A percentile compares a stretch with the other conserved stretches of the same genome.
Conservation (phyloP, 768 basidiomycete genomes). For the Coprinopsis sp. region DNA sequence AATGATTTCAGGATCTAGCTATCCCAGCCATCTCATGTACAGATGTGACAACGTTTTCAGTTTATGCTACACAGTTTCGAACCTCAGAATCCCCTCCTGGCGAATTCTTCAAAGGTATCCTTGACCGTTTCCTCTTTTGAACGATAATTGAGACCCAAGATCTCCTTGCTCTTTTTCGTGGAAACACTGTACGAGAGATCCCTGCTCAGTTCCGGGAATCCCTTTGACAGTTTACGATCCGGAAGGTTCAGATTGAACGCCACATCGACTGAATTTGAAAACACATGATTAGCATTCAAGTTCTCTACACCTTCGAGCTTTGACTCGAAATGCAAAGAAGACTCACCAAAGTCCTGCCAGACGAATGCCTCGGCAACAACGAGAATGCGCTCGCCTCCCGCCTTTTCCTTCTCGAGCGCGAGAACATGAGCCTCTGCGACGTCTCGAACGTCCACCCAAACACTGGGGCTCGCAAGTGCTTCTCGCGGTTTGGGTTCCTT, state of each 20-base stretch:
- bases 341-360: conserved; percentile 36
- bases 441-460: conserved; percentile 53
- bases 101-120: conserved; percentile 40
- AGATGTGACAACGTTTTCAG: too few relatives aligned
- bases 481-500: conserved; percentile 18
- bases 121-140: conserved; percentile 34
- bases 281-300: background rate
- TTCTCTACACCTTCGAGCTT: too few relatives aligned
- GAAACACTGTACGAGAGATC: conserved; percentile 28
- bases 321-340: background rate
- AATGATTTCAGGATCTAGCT: too few relatives aligned
- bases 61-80: too few relatives aligned
- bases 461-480: conserved; percentile 12
- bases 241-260: conserved; percentile 23
- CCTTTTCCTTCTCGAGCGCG: conserved; percentile 47
- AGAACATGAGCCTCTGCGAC: conserved; percentile 50
- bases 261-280: conserved; percentile 24
- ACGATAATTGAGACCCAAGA: conserved; percentile 40
- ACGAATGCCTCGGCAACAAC: conserved; percentile 28
- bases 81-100: conserved; percentile 36
- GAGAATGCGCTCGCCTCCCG: conserved; percentile 56
- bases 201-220: conserved; percentile 21
- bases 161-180: conserved; percentile 31
- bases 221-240: conserved; percentile 19
- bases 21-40: too few relatives aligned